Conservation (phyloP, 2,329 filamentous ascomycete species). For the Cercospora beticola region DNA sequence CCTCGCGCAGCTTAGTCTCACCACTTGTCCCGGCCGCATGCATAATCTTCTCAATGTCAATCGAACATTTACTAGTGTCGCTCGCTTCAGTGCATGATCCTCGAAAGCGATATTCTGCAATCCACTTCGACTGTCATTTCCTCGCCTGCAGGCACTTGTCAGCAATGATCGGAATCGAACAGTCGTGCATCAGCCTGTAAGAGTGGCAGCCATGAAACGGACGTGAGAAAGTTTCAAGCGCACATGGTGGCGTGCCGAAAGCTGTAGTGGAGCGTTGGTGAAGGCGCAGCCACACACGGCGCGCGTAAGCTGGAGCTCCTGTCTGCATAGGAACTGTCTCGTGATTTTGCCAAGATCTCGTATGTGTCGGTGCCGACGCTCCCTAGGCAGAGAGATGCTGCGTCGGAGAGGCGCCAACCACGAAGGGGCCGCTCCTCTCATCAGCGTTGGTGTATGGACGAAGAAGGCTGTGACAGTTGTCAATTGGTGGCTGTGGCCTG, state of each 20-base stretch:
- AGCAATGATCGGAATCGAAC: not conserved
- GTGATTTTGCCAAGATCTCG: constrained; percentile 3
- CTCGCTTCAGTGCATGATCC: not conserved
- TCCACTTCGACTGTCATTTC: not conserved
- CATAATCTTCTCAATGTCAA: not conserved
- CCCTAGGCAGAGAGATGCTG: not conserved
- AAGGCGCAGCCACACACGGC: constrained; percentile 12
- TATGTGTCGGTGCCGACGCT: constrained; percentile 8
- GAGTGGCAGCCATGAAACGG: not conserved
- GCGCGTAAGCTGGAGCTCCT: constrained; percentile 4
- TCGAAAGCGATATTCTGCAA: not conserved
- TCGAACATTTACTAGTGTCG: not conserved
- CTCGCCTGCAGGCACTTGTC: not conserved
- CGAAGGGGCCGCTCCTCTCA: not conserved
- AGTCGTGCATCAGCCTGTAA: not conserved
- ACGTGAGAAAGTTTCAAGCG: not conserved
- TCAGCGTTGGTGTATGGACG: not conserved
- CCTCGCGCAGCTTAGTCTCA: not conserved
- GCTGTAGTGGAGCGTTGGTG: constrained; percentile 6
- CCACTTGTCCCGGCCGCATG: not conserved
- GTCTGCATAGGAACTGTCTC: constrained; percentile 7
- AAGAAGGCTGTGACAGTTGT: not conserved
- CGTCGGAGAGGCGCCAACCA: not conserved
- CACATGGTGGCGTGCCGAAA: not conserved
- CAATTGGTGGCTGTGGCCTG: not conserved